A percentile compares a stretch with the other conserved stretches of the same genome.
These are phyloP conservation scores for Yamadazyma oceani DNA, from an alignment of 1,139 yeast species.

Conservation along the genomic window DNA sequence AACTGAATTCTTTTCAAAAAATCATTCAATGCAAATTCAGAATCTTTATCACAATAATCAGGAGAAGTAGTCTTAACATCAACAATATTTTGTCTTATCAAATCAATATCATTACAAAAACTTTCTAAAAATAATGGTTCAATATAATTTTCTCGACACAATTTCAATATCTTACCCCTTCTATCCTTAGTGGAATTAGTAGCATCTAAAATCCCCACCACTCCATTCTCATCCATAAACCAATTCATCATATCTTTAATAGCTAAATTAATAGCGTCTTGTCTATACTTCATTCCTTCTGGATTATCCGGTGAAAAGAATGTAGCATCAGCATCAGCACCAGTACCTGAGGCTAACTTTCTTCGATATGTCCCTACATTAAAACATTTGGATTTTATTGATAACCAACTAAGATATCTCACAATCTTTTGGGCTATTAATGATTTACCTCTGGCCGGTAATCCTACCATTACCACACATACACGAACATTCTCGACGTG, in stretches of 20 bases:
- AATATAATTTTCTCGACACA: constrained; percentile 65
- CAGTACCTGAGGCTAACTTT: constrained; percentile 38
- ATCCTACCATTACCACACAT: constrained; percentile 76
- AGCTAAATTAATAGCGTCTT: constrained; percentile 71
- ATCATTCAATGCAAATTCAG: constrained; percentile 71
- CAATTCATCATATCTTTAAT: constrained; percentile 83
- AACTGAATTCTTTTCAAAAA: constrained; percentile 70
- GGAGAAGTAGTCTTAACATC: constrained; percentile 90
- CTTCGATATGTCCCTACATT: constrained; percentile 88
- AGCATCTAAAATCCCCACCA: constrained; percentile 91
- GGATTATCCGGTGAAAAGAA: constrained; percentile 71
- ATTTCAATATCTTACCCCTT: constrained; percentile 61
- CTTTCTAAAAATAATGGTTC: constrained; percentile 93
- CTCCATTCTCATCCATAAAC: constrained; percentile 79
- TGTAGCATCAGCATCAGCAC: constrained; percentile 49
- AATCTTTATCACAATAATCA: constrained; percentile 72
- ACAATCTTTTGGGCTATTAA: constrained; percentile 81
- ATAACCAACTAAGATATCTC: constrained; percentile 87
- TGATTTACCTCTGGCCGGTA: constrained; percentile 76
- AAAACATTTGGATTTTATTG: constrained; percentile 83
- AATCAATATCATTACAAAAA: constrained; percentile 80
- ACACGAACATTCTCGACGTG: constrained; percentile 70
- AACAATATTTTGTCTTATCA: constrained; percentile 73
- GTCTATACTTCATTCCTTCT: constrained; percentile 62
- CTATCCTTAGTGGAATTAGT: constrained; percentile 72